Evolutionary conservation across 2,329 filamentous ascomycete species (phyloP), one percentile per base, ranked within the genome.

Genomic region (Calonectria hawksworthii): DNA sequence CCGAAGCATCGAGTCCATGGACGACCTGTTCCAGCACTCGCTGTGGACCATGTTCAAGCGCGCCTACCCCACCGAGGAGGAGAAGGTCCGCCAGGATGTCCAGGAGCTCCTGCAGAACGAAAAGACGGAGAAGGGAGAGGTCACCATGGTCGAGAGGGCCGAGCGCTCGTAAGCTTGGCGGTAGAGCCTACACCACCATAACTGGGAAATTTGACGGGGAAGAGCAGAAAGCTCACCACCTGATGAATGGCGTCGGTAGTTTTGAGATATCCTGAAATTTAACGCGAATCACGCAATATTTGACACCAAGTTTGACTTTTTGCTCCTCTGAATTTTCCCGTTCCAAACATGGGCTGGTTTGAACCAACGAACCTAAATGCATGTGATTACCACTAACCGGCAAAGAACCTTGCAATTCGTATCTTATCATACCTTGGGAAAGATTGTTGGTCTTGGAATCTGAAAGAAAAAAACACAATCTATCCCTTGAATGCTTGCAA

Each of bases 31-130:
- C 63, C 70, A 72, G 70, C 65, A 69, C 44, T 73, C 70, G 2
- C 36, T 73, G 21, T 69, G 70, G 70, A 56, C 70, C 56, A 73
- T 73, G 70, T 68, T 68, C 70, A 73, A 68, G 56, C 70, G 65
- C 11, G 65, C 70, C 3, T 73, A 73, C 47, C 70, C 70, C 7
- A 68, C 65, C 11, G 70, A 73, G 26, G 70, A 73, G 13, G 70
- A 73, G 28, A 73, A 73, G 47, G 65, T 68, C 64, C 70, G 72
- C n/a, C 67, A 70, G 8, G 72, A 74, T 36, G 72, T 66, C 9
- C 59, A 66, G 30, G 66, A 66, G 36, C 32, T 74, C 3, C 18
- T 73, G 21, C 28, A 54, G 13, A 38, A 56, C 11, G 54, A 65
- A 26, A 73, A 73, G 51, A 56, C 56, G 2, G 70, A 64, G n/a